These are phyloP conservation scores for Cyamopsis tetragonoloba DNA, from an alignment of 306 rosid genomes.

Conservation along the genomic window DNA sequence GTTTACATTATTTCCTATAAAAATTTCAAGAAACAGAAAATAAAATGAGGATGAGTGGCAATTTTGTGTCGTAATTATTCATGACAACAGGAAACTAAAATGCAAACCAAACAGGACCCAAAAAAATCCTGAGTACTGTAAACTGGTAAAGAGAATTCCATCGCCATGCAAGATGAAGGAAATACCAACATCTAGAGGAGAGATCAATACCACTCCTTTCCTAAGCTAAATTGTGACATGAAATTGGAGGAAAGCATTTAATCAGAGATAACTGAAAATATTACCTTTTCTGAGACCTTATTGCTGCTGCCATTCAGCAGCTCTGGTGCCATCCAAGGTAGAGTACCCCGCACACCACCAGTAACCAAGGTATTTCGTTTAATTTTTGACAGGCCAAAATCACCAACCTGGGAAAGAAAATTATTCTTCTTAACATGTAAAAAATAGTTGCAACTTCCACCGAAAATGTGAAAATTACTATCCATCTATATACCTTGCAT, in stretches of 20 bases:
- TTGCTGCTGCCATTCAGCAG: slow-evolving; percentile 86
- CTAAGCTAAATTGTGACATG: not conserved
- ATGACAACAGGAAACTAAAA: too few species aligned
- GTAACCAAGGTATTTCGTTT: slow-evolving; percentile 88
- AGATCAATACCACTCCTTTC: slow-evolving; percentile 5
- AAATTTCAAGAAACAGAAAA: too few species aligned
- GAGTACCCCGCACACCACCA: slow-evolving; percentile 92
- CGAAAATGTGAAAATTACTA: slow-evolving; percentile 12
- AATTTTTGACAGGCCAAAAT: slow-evolving; percentile 94
- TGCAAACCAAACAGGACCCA: too few species aligned
- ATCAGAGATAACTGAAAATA: slow-evolving; percentile 10
- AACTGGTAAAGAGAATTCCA: not conserved
- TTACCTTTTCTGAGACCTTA: slow-evolving; percentile 92
- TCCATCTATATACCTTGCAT: slow-evolving; percentile 62
- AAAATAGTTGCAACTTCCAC: too few species aligned
- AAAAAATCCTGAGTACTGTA: not conserved
- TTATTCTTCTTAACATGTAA: not conserved
- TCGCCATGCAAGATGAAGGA: not conserved
- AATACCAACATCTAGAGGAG: slow-evolving; percentile 9
- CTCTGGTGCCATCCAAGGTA: slow-evolving; percentile 99
- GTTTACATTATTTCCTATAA: too few species aligned
- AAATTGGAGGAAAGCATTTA: not conserved
- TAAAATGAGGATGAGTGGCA: too few species aligned
- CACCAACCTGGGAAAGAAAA: slow-evolving; percentile 67
- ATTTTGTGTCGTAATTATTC: too few species aligned